Evolutionary conservation across 208 protist species (phyloP).

Genomic region (Borovskyia barvae): DNA sequence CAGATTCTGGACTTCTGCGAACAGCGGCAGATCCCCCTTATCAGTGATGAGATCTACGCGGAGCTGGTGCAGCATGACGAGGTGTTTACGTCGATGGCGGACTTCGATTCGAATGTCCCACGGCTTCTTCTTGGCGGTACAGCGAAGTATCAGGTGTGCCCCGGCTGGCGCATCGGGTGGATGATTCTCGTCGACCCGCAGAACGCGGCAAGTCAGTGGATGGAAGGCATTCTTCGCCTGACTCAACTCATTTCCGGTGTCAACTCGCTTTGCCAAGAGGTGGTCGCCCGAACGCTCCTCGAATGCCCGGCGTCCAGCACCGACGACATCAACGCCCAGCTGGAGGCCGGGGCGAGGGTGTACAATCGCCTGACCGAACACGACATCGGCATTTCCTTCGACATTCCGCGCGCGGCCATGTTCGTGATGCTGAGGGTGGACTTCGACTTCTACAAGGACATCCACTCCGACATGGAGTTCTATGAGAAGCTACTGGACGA

Average conservation of each 20-base stretch:
- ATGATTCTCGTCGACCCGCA: conserved; percentile 70
- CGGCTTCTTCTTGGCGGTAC: conserved; percentile 85
- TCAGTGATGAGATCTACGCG: conserved; percentile 95
- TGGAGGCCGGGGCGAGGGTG: conserved; percentile 37
- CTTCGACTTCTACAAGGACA: conserved; percentile 62
- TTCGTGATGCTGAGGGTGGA: conserved; percentile 91
- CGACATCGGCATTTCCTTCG: conserved; percentile 49
- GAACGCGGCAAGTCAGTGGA: conserved; percentile 27
- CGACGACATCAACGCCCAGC: conserved; percentile 42
- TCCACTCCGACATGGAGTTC: conserved; percentile 79
- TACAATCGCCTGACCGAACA: conserved; percentile 41
- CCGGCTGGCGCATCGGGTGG: conserved; percentile 94
- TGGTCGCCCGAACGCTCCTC: conserved; percentile 76
- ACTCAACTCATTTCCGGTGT: conserved; percentile 84
- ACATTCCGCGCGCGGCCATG: conserved; percentile 80
- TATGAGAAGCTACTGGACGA: conserved; percentile 76
- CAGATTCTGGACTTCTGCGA: conserved; percentile 84
- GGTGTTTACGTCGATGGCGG: conserved; percentile 76
- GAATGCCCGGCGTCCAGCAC: conserved; percentile 54
- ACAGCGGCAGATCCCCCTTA: conserved; percentile 85
- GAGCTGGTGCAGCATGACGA: conserved; percentile 88
- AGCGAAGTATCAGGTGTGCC: conserved; percentile 91
- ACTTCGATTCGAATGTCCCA: conserved; percentile 82
- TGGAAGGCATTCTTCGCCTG: conserved; percentile 46
- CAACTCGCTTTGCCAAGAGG: conserved; percentile 87